Evolutionary conservation across 169 alveolate genomes (phyloP).

Genomic region (Sarcocystis neurona): DNA sequence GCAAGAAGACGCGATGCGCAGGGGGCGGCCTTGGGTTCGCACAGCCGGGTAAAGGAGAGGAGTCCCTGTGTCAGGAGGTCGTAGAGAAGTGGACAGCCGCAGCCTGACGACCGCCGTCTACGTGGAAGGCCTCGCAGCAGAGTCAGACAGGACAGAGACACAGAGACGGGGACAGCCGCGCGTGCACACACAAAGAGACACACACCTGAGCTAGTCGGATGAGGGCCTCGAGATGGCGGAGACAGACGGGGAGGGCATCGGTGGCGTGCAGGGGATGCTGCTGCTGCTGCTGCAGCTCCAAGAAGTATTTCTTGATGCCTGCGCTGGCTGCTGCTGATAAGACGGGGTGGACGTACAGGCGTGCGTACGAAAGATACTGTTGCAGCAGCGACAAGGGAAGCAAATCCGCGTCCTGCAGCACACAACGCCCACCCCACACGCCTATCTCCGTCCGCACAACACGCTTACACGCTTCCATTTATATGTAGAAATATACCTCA

Average conservation of each 20-base stretch:
- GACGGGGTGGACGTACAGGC: constrained; percentile 41
- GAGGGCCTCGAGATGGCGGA: constrained; percentile 46
- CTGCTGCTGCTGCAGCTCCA: constrained; percentile 18
- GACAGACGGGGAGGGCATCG: constrained; percentile 24
- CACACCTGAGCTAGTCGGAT: constrained; percentile 31
- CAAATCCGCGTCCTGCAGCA: constrained; percentile 26
- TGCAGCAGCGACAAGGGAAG: constrained; percentile 35
- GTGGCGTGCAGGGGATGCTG: not conserved
- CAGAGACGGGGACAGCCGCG: too few relatives aligned
- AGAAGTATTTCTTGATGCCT: not conserved
- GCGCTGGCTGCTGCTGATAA: constrained; percentile 37
- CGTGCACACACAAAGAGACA: too few relatives aligned
- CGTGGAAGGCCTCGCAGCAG: too few relatives aligned
- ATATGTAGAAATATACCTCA: too few relatives aligned
- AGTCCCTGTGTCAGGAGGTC: too few relatives aligned
- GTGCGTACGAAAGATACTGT: constrained; percentile 7
- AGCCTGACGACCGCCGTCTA: too few relatives aligned
- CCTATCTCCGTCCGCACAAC: not conserved
- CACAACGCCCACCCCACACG: not conserved
- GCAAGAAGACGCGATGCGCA: too few relatives aligned
- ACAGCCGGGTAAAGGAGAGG: too few relatives aligned
- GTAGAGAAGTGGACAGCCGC: too few relatives aligned
- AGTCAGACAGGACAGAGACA: too few relatives aligned
- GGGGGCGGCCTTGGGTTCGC: too few relatives aligned
- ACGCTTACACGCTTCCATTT: not conserved